Base-by-base conservation (phyloP, 176 grass and related monocot species). In the Paspalum vaginatum region DNA sequence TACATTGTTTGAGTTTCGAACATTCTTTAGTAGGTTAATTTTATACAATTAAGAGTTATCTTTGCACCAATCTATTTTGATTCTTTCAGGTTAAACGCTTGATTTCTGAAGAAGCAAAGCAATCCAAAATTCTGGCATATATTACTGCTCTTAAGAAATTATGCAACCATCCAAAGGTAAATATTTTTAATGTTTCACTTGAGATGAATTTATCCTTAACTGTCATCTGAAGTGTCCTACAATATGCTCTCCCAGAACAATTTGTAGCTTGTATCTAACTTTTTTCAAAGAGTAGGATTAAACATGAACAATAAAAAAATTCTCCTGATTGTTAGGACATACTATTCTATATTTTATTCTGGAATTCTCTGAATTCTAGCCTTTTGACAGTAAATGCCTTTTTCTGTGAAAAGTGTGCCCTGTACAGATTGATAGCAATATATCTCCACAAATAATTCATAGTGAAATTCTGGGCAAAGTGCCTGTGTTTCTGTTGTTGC, bases 101-200 rank as follows among this genome's bases (percentile, higher is more conserved):
- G 72, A 91, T 98, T 78, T 79, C 87, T 59, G 90, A 94, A 89
- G 92, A 94, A 74, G 68, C 86, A 81, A 98, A 95, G 77, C 79
- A 87, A 49, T 91, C 92, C 55, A 94, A 91, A 79, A 89, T 98
- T 94, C 87, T 98, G 72, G 95, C 95, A 56, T 98, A 90, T 87
- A 98, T 98, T 85, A 98, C 95, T 20, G 92, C 90, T 79, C 92
- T 98, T 75, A 98, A 98, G 74, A 98, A 98, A 80, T 86, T 98
- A 77, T 98, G 95, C 85, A 98, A 98, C 61, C 95, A 98, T 85
- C 95, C 95, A 62, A 98, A 98, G 95, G 95, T 94, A 92, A 84
- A 68, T 69, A 65, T 49, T 73, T 73, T 67, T 84, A 71, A 62
- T 77, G 40, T 65, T 81, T 73, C 52, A 26, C 5, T 81, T 9